Conservation (phyloP, 1,284 basidiomycete species). For the Cryptococcus jaspeensis region DNA sequence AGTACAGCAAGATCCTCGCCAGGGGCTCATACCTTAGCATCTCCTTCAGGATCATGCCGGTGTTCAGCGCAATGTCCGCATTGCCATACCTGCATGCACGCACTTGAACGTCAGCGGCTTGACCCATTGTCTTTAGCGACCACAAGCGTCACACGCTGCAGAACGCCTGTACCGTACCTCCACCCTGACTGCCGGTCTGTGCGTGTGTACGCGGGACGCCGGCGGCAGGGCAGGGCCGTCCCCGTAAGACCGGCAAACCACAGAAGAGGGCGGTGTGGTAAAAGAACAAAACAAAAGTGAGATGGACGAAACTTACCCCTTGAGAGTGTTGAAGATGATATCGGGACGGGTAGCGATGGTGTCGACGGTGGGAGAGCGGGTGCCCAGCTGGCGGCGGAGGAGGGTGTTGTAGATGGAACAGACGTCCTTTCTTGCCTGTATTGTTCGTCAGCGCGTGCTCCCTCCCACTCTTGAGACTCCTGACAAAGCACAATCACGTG, state of each 20-base stretch:
- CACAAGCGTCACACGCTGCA: neutral
- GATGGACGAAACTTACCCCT: constrained; percentile 55
- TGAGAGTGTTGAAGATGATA: constrained; percentile 82
- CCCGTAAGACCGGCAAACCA: no score
- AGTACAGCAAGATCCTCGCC: constrained; percentile 85
- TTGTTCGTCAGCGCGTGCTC: constrained; percentile 3
- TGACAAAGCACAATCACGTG: neutral
- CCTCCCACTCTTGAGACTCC: no score
- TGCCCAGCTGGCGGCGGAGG: constrained; percentile 90
- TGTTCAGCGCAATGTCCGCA: constrained; percentile 93
- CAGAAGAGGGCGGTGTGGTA: no score
- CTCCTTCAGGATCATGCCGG: constrained; percentile 96
- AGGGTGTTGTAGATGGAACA: constrained; percentile 96
- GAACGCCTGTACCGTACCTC: neutral
- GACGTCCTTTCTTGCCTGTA: constrained; percentile 74
- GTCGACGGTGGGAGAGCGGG: constrained; percentile 91
- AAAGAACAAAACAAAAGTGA: neutral
- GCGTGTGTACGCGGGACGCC: no score
- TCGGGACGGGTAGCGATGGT: constrained; percentile 82
- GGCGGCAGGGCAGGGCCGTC: no score
- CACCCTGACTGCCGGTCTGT: no score
- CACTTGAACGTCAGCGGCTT: no score
- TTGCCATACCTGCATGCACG: constrained; percentile 67
- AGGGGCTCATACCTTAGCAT: constrained; percentile 93
- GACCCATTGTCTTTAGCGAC: neutral